phyloP scores from a whole-genome alignment of 768 basidiomycete species.

The Psilocybe subaeruginosa region DNA sequence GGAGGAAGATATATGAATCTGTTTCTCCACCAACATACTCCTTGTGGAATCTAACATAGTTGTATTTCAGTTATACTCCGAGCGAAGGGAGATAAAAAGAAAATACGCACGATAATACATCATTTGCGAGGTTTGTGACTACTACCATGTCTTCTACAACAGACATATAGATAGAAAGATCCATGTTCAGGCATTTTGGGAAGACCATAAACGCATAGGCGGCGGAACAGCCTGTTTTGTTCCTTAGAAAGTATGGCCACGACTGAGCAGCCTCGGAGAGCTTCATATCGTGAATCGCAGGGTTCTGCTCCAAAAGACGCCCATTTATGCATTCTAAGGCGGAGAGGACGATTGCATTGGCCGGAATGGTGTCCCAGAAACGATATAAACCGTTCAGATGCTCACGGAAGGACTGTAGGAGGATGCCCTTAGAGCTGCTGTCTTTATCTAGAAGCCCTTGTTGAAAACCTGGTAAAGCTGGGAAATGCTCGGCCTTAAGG shows the following conservation, averaged over 20 bases:
- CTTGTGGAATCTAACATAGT: slow-evolving; percentile 5
- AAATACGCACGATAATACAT: slow-evolving; percentile 6
- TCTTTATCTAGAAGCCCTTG: too few species aligned
- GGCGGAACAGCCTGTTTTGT: background rate
- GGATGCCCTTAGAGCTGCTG: too few species aligned
- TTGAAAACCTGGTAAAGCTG: too few species aligned
- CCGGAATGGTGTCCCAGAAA: slow-evolving; percentile 1
- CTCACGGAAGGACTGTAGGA: slow-evolving; percentile 1
- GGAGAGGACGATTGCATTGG: slow-evolving; percentile 5
- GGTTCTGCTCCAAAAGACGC: slow-evolving; percentile 3
- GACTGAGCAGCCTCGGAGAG: background rate
- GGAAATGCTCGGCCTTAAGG: too few species aligned
- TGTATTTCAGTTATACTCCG: too few species aligned
- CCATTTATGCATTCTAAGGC: slow-evolving; percentile 9
- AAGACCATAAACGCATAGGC: slow-evolving; percentile 9
- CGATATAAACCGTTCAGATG: background rate
- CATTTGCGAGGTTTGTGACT: background rate
- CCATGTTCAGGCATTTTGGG: slow-evolving; percentile 3
- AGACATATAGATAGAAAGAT: slow-evolving; percentile 5
- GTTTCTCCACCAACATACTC: slow-evolving; percentile 6
- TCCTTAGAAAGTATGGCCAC: slow-evolving; percentile 6
- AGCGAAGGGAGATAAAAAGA: too few species aligned
- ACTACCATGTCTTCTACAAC: slow-evolving; percentile 6
- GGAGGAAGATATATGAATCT: slow-evolving; percentile 1
- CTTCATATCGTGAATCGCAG: slow-evolving; percentile 4